phyloP scores from a whole-genome alignment of 208 protist genomes.

The Leishmania arabica region DNA sequence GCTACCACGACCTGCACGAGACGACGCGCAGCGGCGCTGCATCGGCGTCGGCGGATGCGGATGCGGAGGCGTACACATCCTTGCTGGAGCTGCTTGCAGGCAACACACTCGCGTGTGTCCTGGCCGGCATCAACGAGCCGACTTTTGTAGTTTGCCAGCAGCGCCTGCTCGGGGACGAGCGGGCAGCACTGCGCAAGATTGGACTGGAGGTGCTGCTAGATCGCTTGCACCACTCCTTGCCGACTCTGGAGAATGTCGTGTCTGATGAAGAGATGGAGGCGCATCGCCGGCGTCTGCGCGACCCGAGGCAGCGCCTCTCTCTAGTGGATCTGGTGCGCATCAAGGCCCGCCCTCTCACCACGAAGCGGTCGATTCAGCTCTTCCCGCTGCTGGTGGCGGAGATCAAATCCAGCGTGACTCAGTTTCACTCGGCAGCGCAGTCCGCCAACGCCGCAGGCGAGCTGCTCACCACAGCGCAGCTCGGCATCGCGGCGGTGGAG shows the following conservation, averaged over 20 bases:
- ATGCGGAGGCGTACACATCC: conserved; percentile 81
- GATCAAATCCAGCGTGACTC: conserved; percentile 29
- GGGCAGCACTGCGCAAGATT: conserved; percentile 63
- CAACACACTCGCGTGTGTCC: conserved; percentile 90
- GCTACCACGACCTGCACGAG: conserved; percentile 77
- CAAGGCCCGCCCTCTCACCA: conserved; percentile 83
- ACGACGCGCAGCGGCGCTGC: conserved; percentile 23
- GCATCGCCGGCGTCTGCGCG: conserved; percentile 71
- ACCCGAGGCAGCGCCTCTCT: conserved; percentile 79
- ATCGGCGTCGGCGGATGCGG: conserved; percentile 8
- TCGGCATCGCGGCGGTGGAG: conserved; percentile 72
- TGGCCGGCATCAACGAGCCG: conserved; percentile 89
- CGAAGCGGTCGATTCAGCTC: conserved; percentile 81
- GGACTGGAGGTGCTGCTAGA: conserved; percentile 89
- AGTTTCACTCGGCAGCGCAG: conserved; percentile 24
- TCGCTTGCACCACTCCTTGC: conserved; percentile 86
- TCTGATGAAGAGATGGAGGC: conserved; percentile 78
- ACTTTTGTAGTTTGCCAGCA: conserved; percentile 85
- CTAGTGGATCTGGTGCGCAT: conserved; percentile 79
- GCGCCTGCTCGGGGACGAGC: conserved; percentile 66
- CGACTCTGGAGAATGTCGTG: conserved; percentile 83
- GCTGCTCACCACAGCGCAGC: conserved; percentile 45
- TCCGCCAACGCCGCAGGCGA: conserved; percentile 12
- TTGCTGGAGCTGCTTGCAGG: conserved; percentile 86
- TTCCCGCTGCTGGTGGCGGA: conserved; percentile 55